These are phyloP conservation scores for Setomelanomma holmii DNA, from an alignment of 2,329 filamentous ascomycete species.

Conservation along the genomic window DNA sequence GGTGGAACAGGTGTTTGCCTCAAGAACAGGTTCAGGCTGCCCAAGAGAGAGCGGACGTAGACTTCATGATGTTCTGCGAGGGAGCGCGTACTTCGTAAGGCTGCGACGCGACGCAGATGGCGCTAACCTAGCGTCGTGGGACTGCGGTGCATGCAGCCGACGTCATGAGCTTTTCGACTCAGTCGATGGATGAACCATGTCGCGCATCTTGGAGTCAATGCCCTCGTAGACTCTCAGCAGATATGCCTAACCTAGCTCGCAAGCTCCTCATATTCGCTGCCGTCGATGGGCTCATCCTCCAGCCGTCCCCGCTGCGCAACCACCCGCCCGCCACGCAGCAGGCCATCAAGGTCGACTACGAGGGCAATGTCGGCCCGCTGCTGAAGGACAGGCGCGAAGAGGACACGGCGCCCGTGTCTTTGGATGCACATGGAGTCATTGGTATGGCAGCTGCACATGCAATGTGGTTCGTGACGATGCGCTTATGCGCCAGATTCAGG, in stretches of 20 bases:
- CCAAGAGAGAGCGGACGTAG: too few species aligned
- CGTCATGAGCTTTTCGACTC: too few species aligned
- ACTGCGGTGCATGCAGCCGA: neutral
- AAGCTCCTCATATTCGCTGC: slow-evolving; percentile 83
- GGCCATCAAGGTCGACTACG: slow-evolving; percentile 75
- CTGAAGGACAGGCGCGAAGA: slow-evolving; percentile 50
- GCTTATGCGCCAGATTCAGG: too few species aligned
- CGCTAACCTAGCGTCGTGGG: neutral
- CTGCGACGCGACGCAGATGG: too few species aligned
- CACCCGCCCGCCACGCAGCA: slow-evolving; percentile 62
- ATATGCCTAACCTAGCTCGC: slow-evolving; percentile 78
- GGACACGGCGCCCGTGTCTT: slow-evolving; percentile 44
- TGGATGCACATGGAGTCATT: slow-evolving; percentile 62
- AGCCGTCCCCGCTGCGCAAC: slow-evolving; percentile 67
- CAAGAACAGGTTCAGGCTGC: too few species aligned
- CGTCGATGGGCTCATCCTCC: slow-evolving; percentile 81
- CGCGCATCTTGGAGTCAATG: slow-evolving; percentile 1
- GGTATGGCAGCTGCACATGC: slow-evolving; percentile 52
- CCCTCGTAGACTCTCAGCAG: slow-evolving; percentile 4
- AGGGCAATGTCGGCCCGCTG: slow-evolving; percentile 61
- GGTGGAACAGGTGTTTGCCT: too few species aligned
- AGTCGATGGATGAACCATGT: neutral
- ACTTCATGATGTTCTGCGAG: neutral
- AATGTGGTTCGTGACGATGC: neutral
- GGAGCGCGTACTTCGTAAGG: too few species aligned